Evolutionary conservation across 768 basidiomycete genomes (phyloP), one percentile per base, ranked within the genome.

Genomic region (Tricholoma saponaceum): DNA sequence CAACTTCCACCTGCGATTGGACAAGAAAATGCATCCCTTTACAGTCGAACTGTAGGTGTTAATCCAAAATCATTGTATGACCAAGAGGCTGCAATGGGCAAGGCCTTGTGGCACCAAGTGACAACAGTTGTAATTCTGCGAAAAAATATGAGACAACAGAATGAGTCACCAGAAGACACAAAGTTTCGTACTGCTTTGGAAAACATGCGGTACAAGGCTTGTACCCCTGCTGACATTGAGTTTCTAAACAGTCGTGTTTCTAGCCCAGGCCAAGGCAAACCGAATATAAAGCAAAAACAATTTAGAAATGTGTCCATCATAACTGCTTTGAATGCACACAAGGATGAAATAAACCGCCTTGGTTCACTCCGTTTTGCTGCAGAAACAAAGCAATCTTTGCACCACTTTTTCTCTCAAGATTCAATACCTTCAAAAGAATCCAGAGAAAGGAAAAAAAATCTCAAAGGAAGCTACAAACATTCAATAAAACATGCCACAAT

Each of bases 291-390:
- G 28, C 28, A 28, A 28, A 28, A 28, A 28, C 28, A 28, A 28
- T 28, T 28, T 8, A 28, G 28, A 28, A 28, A 28, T 28, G 28
- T 28, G 28, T 28, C 28, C 28, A 28, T 28, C 28, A 28, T 28
- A 28, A 28, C 74, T 3, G 64, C 67, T 1, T 59, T 60, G n/a
- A 78, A 77, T 67, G 32, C 63, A 9, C 65, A 73, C 25, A 71
- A 73, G 56, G 77, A 78, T 60, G 57, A 63, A 55, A 67, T 77
- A 0, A 79, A 79, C 63, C 16, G 62, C 9, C 6, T 71, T 0
- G 73, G 73, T 2, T 33, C 54, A 16, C 10, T 51, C 9, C 56
- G 67, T 7, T 79, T 75, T 69, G 71, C 76, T 5, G 12, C 33
- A 16, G 74, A 76, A 20, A 69, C 65, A 0, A 49, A 47, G 1